Percentiles rank a stretch among this genome's conserved stretches.
Evolutionary conservation across 108 stramenopile species (phyloP).

Genomic region (Thalassiosira profunda): DNA sequence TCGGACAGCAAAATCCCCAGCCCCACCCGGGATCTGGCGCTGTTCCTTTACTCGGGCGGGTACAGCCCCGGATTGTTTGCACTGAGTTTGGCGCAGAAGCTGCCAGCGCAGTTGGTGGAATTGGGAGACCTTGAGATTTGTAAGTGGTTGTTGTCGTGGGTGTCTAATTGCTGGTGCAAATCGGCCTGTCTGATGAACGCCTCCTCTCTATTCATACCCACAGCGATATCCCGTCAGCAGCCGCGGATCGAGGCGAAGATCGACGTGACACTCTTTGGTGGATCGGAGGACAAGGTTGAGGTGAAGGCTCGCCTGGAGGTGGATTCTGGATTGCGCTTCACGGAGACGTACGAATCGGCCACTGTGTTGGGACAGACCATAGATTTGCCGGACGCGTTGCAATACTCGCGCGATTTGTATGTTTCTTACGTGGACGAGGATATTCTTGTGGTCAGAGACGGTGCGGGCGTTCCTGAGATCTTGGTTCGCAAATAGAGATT

Average conservation of each 20-base stretch:
- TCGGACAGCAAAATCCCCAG: slow-evolving; percentile 64
- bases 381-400: slow-evolving; percentile 72
- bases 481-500: slow-evolving; percentile 66
- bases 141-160: slow-evolving; percentile 10
- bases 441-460: slow-evolving; percentile 86
- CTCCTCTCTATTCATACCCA: background rate
- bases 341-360: slow-evolving; percentile 89
- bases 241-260: slow-evolving; percentile 83
- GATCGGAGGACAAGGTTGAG: slow-evolving; percentile 23
- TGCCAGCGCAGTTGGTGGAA: slow-evolving; percentile 65
- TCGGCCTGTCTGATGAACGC: too few relatives aligned
- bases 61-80: slow-evolving; percentile 83
- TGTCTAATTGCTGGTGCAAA: too few relatives aligned
- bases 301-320: slow-evolving; percentile 51
- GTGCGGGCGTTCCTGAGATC: slow-evolving; percentile 85
- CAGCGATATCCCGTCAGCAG: slow-evolving; percentile 67
- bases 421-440: slow-evolving; percentile 93
- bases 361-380: slow-evolving; percentile 60
- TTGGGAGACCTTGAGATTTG: slow-evolving; percentile 75
- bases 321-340: slow-evolving; percentile 68
- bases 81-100: slow-evolving; percentile 61
- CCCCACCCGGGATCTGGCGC: slow-evolving; percentile 77
- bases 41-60: slow-evolving; percentile 78
- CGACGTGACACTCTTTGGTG: slow-evolving; percentile 50
- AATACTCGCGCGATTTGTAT: slow-evolving; percentile 82